phyloP scores from a whole-genome alignment of 495 filamentous ascomycete genomes.

The Neurospora cerealis region DNA sequence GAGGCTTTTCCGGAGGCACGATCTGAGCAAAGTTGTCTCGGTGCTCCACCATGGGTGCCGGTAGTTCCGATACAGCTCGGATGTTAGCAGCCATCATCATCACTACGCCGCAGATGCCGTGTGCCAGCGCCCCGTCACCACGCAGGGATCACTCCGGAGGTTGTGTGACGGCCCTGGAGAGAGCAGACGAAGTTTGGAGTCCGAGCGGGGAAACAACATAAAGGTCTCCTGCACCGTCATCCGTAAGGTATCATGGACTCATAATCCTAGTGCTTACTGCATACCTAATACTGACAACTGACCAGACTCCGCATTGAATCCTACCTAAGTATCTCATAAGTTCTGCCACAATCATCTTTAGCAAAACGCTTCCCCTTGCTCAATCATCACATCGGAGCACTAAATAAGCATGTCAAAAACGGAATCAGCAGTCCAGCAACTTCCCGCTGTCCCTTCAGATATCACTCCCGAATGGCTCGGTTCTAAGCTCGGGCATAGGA shows the following conservation, averaged over 20 bases:
- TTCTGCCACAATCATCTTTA: not conserved
- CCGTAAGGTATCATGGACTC: not conserved
- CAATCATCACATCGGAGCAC: not conserved
- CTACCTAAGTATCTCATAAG: not conserved
- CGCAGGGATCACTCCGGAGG: no score
- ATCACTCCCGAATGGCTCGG: constrained; percentile 18
- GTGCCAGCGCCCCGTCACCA: no score
- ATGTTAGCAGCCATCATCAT: not conserved
- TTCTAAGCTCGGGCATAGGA: constrained; percentile 17
- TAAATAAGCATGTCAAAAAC: constrained; percentile 2
- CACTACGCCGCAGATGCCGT: no score
- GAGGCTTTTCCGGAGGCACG: not conserved
- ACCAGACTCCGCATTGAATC: not conserved
- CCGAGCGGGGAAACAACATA: no score
- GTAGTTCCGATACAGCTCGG: not conserved
- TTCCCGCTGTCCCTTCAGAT: constrained; percentile 12
- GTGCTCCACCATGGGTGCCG: not conserved
- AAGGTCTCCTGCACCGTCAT: not conserved
- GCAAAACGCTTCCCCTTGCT: not conserved
- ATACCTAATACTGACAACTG: not conserved
- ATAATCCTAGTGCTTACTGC: not conserved
- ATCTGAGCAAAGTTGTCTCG: not conserved
- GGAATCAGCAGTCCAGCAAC: not conserved
- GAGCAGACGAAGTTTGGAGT: no score
- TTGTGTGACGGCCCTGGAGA: no score